Base-by-base conservation (phyloP, 2,329 filamentous ascomycete genomes). In the Aspergillus viridinutans region DNA sequence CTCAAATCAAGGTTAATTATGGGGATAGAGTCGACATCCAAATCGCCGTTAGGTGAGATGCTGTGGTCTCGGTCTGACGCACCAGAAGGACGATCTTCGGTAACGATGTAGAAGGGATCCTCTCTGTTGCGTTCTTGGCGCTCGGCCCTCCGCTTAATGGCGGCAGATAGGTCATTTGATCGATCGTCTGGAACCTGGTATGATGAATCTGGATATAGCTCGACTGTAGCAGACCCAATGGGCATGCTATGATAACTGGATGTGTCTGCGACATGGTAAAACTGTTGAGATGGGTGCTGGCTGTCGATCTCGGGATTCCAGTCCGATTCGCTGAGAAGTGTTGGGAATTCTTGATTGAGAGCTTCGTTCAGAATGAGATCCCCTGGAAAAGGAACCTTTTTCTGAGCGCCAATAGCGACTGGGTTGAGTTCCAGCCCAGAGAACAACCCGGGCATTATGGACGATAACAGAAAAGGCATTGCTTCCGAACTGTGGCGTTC, bases 11-110 rank as follows among this genome's bases (percentile, higher is more conserved):
- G 81, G 70, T 96, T 87, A 86, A 99, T 94, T 67, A 99, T 93
- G 2, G 94, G 94, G 66, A 99, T 99, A 1, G 90, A 85, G 73
- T 99, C 94, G 47, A 99, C 88, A 69, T 99, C 93, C 8, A 97
- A 78, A 48, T 90, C 88, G 2, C 88, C 86, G 1, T 87, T 88
- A 85, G 89, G 67, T 93, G 89, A 51, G 94, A 86, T 0, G 90
- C 90, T 0, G 90, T 93, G 0, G 88, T 23, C 43, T 23, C 21
- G 12, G 5, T 21, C 12, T 6, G 5, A 88, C 5, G 83, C 83
- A 35, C 85, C 84, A 3, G 84, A 85, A 0, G 77, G 75, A 45
- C 76, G 78, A 26, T 79, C 80, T 40, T 76, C 76, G 7, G 77
- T 74, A 25, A 80, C 80, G 67, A 99, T 97, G 69, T 99, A 99